A percentile compares a stretch with the other conserved stretches of the same genome.
Evolutionary conservation across 805 yeast genomes (phyloP).

Genomic region (Lipomyces kockii): DNA sequence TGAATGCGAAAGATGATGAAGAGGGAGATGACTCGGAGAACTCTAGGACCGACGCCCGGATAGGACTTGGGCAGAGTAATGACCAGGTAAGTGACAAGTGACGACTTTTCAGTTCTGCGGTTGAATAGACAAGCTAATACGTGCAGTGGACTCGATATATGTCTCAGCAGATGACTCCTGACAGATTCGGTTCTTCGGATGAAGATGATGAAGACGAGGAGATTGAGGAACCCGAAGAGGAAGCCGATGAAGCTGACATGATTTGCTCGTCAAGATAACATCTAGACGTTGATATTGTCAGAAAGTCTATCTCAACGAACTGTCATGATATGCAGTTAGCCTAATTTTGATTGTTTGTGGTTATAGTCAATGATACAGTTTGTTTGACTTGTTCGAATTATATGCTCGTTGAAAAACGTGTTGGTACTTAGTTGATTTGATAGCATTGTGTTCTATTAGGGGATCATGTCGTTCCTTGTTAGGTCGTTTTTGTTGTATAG

Average conservation of each 20-base stretch:
- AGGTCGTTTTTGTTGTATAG: not conserved
- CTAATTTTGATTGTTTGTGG: not conserved
- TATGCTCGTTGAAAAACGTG: not conserved
- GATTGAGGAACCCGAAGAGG: slow-evolving; percentile 26
- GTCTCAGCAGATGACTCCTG: slow-evolving; percentile 71
- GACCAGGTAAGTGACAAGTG: slow-evolving; percentile 24
- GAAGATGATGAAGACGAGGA: slow-evolving; percentile 64
- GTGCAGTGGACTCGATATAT: slow-evolving; percentile 55
- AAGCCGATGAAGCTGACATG: slow-evolving; percentile 8
- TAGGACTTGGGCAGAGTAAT: slow-evolving; percentile 41
- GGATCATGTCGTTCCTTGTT: not conserved
- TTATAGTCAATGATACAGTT: not conserved
- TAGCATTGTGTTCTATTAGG: not conserved
- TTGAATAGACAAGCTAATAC: not conserved
- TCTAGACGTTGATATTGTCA: slow-evolving; percentile 16
- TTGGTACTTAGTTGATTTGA: not conserved
- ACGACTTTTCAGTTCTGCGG: not conserved
- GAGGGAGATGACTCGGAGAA: slow-evolving; percentile 42
- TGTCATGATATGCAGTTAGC: slow-evolving; percentile 20
- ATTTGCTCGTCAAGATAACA: slow-evolving; percentile 9
- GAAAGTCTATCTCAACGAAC: slow-evolving; percentile 9
- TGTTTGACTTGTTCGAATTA: not conserved
- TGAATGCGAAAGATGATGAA: slow-evolving; percentile 40
- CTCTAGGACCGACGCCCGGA: slow-evolving; percentile 36
- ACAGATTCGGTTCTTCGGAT: slow-evolving; percentile 57